These are phyloP conservation scores for Vitis hybrid DNA, from an alignment of 177 flowering plant species.

Conservation along the genomic window DNA sequence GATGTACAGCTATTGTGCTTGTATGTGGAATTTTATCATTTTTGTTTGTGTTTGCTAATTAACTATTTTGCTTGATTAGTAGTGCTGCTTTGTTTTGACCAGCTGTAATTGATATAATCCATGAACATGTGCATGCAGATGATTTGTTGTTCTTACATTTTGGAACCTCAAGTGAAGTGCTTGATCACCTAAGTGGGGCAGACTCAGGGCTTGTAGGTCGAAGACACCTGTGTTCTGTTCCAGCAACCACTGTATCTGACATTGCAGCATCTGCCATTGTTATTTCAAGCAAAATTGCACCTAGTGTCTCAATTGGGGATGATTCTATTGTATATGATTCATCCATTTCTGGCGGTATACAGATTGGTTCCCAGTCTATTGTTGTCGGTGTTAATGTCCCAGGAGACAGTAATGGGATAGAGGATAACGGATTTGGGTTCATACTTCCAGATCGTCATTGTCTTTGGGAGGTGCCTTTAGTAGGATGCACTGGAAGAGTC, in stretches of 20 bases:
- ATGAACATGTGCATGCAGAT: conserved; percentile 47
- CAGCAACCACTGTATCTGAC: conserved; percentile 90
- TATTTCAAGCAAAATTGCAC: conserved; percentile 81
- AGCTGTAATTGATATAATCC: neutral
- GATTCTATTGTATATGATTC: conserved; percentile 93
- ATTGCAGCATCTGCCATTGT: conserved; percentile 87
- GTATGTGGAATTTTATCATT: conserved; percentile 47
- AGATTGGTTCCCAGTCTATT: conserved; percentile 82
- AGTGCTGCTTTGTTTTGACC: neutral
- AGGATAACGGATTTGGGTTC: conserved; percentile 47
- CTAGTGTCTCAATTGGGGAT: conserved; percentile 94
- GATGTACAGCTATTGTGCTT: conserved; percentile 94
- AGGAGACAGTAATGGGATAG: conserved; percentile 14
- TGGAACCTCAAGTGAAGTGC: conserved; percentile 95
- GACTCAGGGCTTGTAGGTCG: conserved; percentile 78
- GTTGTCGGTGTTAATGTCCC: conserved; percentile 82
- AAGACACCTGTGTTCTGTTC: conserved; percentile 92
- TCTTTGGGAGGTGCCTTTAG: conserved; percentile 97
- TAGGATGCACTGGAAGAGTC: conserved; percentile 55
- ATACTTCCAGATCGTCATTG: conserved; percentile 97
- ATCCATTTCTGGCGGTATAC: conserved; percentile 65
- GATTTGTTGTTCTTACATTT: conserved; percentile 88
- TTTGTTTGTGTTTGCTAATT: conserved; percentile 1
- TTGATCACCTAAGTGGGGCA: conserved; percentile 84
- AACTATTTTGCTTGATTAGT: neutral